phyloP scores from a whole-genome alignment of 305 asterid genomes.

The Galium porrigens region DNA sequence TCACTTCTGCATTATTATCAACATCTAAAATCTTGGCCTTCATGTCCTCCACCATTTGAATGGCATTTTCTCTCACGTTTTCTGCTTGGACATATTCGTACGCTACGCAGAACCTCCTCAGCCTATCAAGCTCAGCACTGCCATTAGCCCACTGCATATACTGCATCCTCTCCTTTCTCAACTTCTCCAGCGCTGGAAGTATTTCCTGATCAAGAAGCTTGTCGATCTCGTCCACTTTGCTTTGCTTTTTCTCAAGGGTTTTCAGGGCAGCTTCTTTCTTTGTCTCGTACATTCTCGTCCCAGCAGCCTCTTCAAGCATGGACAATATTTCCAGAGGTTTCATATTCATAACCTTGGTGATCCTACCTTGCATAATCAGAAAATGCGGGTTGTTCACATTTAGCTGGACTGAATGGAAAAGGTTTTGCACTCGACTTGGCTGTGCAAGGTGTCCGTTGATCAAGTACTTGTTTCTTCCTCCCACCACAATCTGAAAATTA shows the following conservation, averaged over 20 bases:
- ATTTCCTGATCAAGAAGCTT: slow-evolving; percentile 94
- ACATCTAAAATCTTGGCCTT: slow-evolving; percentile 45
- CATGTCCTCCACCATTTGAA: slow-evolving; percentile 48
- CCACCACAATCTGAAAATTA: slow-evolving; percentile 78
- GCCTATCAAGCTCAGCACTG: slow-evolving; percentile 80
- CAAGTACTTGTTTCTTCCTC: slow-evolving; percentile 94
- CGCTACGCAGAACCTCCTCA: slow-evolving; percentile 80
- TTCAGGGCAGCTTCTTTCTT: slow-evolving; percentile 95
- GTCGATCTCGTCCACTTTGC: slow-evolving; percentile 95
- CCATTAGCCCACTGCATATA: slow-evolving; percentile 98
- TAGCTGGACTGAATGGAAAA: slow-evolving; percentile 93
- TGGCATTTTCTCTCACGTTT: slow-evolving; percentile 50
- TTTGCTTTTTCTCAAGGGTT: slow-evolving; percentile 93
- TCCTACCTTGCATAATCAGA: slow-evolving; percentile 98
- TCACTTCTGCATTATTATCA: slow-evolving; percentile 37
- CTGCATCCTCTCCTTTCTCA: slow-evolving; percentile 89
- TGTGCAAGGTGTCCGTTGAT: slow-evolving; percentile 98
- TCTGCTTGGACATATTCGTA: slow-evolving; percentile 81
- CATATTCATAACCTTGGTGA: slow-evolving; percentile 92
- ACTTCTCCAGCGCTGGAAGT: slow-evolving; percentile 84
- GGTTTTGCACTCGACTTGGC: slow-evolving; percentile 94
- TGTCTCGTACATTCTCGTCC: slow-evolving; percentile 98
- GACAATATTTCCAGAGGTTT: slow-evolving; percentile 93
- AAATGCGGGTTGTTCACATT: slow-evolving; percentile 96
- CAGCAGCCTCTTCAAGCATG: slow-evolving; percentile 99